Evolutionary conservation across 352 stramenopile genomes (phyloP).

Genomic region (Globisporangium heterothallicum): DNA sequence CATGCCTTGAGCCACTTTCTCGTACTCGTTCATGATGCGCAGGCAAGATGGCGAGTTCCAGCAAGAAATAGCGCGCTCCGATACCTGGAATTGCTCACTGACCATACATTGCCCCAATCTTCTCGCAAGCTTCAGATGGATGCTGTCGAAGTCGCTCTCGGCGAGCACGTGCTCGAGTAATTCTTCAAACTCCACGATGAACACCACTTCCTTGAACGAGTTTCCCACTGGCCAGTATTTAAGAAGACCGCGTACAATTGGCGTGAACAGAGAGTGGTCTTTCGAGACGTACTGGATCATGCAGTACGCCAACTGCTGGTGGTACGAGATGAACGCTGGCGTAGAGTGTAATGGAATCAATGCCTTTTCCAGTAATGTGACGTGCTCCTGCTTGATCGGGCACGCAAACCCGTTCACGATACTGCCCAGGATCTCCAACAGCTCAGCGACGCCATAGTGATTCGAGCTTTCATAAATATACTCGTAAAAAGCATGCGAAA

Average conservation of each 20-base stretch:
- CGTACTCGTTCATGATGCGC: conserved; percentile 88
- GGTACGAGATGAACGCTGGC: conserved; percentile 82
- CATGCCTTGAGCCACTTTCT: conserved; percentile 79
- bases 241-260: conserved; percentile 71
- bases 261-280: conserved; percentile 80
- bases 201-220: conserved; percentile 87
- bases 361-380: conserved; percentile 77
- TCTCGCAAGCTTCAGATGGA: conserved; percentile 49
- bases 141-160: conserved; percentile 68
- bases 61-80: conserved; percentile 77
- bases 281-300: conserved; percentile 90
- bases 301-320: conserved; percentile 86
- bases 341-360: conserved; percentile 84
- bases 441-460: conserved; percentile 83
- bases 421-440: conserved; percentile 84
- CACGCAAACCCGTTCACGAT: conserved; percentile 89
- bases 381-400: conserved; percentile 87
- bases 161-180: conserved; percentile 83
- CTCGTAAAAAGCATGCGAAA: conserved; percentile 86
- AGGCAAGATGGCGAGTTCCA: conserved; percentile 76
- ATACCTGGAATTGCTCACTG: conserved; percentile 82
- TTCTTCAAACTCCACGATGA: conserved; percentile 87
- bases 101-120: conserved; percentile 74
- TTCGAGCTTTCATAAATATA: conserved; percentile 91
- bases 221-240: conserved; percentile 86